phyloP scores from a whole-genome alignment of 768 basidiomycete genomes.

The Rhodosporidiobolus odoratus region DNA sequence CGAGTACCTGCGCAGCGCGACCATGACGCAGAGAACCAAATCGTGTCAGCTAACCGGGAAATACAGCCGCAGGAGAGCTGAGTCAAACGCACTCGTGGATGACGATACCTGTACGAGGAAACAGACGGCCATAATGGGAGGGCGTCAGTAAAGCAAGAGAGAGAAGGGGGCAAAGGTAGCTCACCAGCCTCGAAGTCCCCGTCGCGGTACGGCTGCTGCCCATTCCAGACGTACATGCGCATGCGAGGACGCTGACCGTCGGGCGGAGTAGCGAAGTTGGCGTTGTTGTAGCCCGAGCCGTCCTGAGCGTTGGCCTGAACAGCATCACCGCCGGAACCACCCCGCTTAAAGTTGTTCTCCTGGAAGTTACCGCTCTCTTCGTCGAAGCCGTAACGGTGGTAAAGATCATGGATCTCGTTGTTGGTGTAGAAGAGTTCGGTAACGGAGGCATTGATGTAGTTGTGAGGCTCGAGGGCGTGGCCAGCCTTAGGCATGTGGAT shows the following conservation, averaged over 20 bases:
- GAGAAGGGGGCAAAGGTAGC: too few species aligned
- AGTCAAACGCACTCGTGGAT: constrained; percentile 59
- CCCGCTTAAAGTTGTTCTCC: constrained; percentile 87
- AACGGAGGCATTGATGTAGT: constrained; percentile 78
- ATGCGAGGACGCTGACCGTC: constrained; percentile 45
- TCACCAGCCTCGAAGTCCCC: constrained; percentile 92
- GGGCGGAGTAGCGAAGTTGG: constrained; percentile 62
- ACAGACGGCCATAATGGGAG: too few species aligned
- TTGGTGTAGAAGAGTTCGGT: constrained; percentile 52
- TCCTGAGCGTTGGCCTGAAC: constrained; percentile 95
- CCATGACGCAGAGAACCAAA: constrained; percentile 62
- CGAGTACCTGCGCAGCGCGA: constrained; percentile 65
- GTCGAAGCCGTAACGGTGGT: constrained; percentile 75
- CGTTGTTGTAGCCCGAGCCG: constrained; percentile 62
- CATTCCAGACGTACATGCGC: constrained; percentile 69
- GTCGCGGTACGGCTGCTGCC: constrained; percentile 80
- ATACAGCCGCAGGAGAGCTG: too few species aligned
- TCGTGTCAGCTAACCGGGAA: background rate
- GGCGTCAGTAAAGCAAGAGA: too few species aligned
- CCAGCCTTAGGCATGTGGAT: constrained; percentile 62
- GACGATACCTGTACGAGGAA: too few species aligned
- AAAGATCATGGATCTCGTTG: constrained; percentile 51
- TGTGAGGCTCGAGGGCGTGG: constrained; percentile 55
- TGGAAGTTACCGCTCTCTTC: constrained; percentile 80
- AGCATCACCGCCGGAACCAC: constrained; percentile 78